Conservation (phyloP, 768 basidiomycete species). For the Tylopilus sp. region DNA sequence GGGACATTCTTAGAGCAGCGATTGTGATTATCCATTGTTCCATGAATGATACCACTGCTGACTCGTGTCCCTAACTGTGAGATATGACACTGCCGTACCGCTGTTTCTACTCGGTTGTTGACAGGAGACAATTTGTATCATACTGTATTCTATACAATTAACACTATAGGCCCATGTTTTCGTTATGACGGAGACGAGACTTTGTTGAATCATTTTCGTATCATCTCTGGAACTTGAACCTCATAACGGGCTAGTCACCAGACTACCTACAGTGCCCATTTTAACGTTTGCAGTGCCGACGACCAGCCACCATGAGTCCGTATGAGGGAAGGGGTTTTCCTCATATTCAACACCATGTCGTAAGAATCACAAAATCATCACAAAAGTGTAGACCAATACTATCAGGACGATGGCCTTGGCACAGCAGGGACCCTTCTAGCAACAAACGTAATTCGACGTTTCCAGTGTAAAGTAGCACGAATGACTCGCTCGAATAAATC, state of each 20-base stretch:
- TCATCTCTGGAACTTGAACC: too few species aligned
- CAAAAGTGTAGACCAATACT: conserved; percentile 14
- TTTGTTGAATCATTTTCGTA: too few species aligned
- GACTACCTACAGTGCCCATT: too few species aligned
- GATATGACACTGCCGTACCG: neutral
- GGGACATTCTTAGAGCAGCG: neutral
- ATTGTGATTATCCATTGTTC: neutral
- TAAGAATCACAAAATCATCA: too few species aligned
- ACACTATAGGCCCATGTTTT: too few species aligned
- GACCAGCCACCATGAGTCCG: too few species aligned
- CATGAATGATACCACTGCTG: neutral
- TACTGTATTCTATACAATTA: neutral
- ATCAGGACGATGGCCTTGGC: conserved; percentile 4
- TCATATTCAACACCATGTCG: too few species aligned
- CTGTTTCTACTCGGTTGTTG: neutral
- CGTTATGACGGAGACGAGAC: too few species aligned
- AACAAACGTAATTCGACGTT: conserved; percentile 18
- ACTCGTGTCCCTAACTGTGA: neutral
- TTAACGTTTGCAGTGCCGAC: too few species aligned
- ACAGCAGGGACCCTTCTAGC: conserved; percentile 13
- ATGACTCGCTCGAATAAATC: conserved; percentile 7
- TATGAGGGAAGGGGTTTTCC: too few species aligned
- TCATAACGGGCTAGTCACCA: too few species aligned
- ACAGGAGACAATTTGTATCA: neutral
- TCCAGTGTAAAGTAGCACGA: conserved; percentile 24